Evolutionary conservation across 495 filamentous ascomycete genomes (phyloP).

Genomic region (Parmelia sp.): DNA sequence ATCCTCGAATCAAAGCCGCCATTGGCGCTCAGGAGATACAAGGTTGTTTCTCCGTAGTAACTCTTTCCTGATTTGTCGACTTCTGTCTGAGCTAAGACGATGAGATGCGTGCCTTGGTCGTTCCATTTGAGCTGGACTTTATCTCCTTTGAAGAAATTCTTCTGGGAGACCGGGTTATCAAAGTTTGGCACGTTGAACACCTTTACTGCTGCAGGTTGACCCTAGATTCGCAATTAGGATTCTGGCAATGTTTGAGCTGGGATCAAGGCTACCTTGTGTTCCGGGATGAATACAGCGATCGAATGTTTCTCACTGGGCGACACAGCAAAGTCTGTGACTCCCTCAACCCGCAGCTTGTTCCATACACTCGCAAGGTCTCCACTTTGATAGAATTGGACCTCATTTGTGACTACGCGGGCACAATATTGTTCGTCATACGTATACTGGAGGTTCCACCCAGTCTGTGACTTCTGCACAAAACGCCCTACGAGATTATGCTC

Average conservation of each 20-base stretch:
- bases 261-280: slow-evolving; percentile 66
- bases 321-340: slow-evolving; percentile 81
- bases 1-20: slow-evolving; percentile 89
- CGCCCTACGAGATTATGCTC: slow-evolving; percentile 71
- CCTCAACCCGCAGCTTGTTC: slow-evolving; percentile 92
- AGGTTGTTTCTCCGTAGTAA: slow-evolving; percentile 97
- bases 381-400: slow-evolving; percentile 94
- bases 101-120: slow-evolving; percentile 74
- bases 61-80: slow-evolving; percentile 97
- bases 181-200: slow-evolving; percentile 90
- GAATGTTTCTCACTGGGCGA: slow-evolving; percentile 82
- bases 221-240: slow-evolving; percentile 42
- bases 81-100: slow-evolving; percentile 95
- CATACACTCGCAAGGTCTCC: slow-evolving; percentile 76
- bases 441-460: slow-evolving; percentile 97
- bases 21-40: slow-evolving; percentile 89
- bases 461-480: slow-evolving; percentile 92
- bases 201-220: slow-evolving; percentile 86
- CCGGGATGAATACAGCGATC: slow-evolving; percentile 87
- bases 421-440: slow-evolving; percentile 87
- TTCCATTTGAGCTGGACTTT: slow-evolving; percentile 99
- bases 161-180: slow-evolving; percentile 73
- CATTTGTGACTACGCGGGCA: slow-evolving; percentile 89
- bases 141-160: slow-evolving; percentile 98
- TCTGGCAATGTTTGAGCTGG: neutral